A percentile compares a stretch with the other conserved stretches of the same genome.
Evolutionary conservation across 148 eudicot species (phyloP).

Genomic region (Salicornia ramosissima): DNA sequence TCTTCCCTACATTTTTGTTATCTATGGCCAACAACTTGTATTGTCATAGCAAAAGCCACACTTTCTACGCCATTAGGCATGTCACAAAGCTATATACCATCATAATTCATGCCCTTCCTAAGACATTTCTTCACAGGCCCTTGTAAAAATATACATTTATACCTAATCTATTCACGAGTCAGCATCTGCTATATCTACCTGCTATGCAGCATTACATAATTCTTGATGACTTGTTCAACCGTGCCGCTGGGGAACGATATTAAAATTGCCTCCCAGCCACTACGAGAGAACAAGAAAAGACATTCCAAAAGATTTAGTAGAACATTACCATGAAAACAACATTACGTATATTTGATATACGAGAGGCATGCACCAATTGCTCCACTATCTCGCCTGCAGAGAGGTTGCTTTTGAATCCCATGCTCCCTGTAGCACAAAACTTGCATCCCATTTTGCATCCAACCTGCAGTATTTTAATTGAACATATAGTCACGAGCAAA

Average conservation of each 20-base stretch:
- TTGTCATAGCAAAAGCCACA: too few relatives aligned
- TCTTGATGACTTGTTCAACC: not conserved
- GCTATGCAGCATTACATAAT: not conserved
- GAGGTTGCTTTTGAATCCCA: slow-evolving; percentile 90
- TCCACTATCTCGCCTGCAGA: slow-evolving; percentile 91
- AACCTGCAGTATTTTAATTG: slow-evolving; percentile 42
- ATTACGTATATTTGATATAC: slow-evolving; percentile 73
- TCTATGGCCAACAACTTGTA: too few relatives aligned
- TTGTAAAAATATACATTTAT: not conserved
- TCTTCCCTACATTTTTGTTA: too few relatives aligned
- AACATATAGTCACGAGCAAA: slow-evolving; percentile 1
- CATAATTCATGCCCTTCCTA: too few relatives aligned
- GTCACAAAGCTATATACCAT: too few relatives aligned
- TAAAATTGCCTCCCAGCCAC: not conserved
- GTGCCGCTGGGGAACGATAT: not conserved
- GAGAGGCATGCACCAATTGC: slow-evolving; percentile 90
- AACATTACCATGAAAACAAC: slow-evolving; percentile 77
- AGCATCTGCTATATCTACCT: not conserved
- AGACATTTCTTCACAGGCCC: not conserved
- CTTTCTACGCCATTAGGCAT: too few relatives aligned
- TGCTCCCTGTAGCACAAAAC: slow-evolving; percentile 96
- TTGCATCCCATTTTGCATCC: slow-evolving; percentile 99
- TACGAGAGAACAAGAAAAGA: slow-evolving; percentile 1
- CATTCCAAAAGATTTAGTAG: not conserved
- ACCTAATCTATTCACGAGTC: not conserved